Conservation (phyloP, 2,329 filamentous ascomycete species). For the Leptodontidium sp. region DNA sequence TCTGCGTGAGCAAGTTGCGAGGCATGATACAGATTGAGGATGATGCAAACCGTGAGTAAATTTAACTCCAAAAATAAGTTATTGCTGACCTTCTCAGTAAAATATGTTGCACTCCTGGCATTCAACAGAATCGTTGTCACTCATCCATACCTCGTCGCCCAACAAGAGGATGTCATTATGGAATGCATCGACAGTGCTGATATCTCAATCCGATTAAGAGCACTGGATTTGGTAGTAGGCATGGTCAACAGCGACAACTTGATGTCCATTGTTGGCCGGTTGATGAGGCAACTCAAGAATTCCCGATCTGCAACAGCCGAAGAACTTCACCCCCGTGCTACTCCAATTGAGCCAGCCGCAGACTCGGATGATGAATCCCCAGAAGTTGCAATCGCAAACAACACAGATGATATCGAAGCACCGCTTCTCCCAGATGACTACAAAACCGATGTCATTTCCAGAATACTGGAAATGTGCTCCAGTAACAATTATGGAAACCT, state of each 20-base stretch:
- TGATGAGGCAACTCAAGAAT: conserved; percentile 85
- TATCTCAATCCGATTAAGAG: conserved; percentile 93
- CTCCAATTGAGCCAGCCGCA: conserved; percentile 45
- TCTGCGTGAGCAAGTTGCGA: conserved; percentile 91
- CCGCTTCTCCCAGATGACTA: conserved; percentile 86
- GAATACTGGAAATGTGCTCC: conserved; percentile 89
- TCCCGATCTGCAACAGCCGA: conserved; percentile 60
- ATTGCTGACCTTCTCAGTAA: conserved; percentile 65
- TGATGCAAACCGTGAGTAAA: conserved; percentile 83
- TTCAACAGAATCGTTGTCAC: conserved; percentile 94
- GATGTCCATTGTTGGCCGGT: conserved; percentile 80
- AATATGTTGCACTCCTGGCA: conserved; percentile 94
- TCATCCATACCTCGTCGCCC: conserved; percentile 85
- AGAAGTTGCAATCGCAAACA: conserved; percentile 56
- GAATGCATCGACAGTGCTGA: conserved; percentile 96
- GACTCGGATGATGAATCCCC: conserved; percentile 66
- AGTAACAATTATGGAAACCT: conserved; percentile 87
- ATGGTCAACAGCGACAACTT: conserved; percentile 94
- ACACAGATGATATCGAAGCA: conserved; percentile 60
- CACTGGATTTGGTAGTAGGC: conserved; percentile 87
- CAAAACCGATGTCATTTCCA: conserved; percentile 79
- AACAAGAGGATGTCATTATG: conserved; percentile 95
- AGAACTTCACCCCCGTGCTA: conserved; percentile 56
- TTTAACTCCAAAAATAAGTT: conserved; percentile 29
- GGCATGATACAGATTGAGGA: conserved; percentile 95